Conservation (phyloP, 805 yeast species). For the Candida sithepensis region DNA sequence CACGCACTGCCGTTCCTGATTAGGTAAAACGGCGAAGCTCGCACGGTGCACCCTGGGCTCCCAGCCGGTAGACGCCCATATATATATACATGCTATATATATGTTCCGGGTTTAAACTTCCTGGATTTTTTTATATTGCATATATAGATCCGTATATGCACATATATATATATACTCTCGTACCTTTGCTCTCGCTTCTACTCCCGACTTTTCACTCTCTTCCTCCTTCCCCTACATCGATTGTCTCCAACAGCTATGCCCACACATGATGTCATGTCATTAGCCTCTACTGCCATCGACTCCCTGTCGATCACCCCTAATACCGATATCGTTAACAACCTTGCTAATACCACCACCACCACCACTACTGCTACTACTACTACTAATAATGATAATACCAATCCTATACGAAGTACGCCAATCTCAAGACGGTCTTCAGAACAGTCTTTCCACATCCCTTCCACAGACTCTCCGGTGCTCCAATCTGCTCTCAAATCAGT, state of each 20-base stretch:
- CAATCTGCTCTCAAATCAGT: conserved; percentile 30
- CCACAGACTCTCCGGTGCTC: conserved; percentile 22
- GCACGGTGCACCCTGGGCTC: background rate
- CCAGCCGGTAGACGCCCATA: too few relatives aligned
- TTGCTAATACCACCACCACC: too few relatives aligned
- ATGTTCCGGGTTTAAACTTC: background rate
- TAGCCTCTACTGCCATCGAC: too few relatives aligned
- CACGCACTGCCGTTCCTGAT: background rate
- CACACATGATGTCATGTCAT: too few relatives aligned
- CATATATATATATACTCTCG: too few relatives aligned
- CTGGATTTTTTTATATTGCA: background rate
- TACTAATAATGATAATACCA: background rate
- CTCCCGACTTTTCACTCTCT: too few relatives aligned
- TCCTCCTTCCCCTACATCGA: too few relatives aligned
- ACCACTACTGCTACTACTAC: background rate
- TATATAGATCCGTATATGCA: background rate
- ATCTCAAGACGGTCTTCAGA: conserved; percentile 27
- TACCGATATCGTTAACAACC: too few relatives aligned
- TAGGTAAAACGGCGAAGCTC: background rate
- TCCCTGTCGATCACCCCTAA: too few relatives aligned
- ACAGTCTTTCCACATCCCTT: conserved; percentile 22
- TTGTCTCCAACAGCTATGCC: too few relatives aligned
- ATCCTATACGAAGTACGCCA: background rate
- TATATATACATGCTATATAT: too few relatives aligned
- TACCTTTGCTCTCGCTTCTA: too few relatives aligned